These are phyloP conservation scores for Ogataea nitratoaversa DNA, from an alignment of 805 yeast genomes.

Conservation along the genomic window DNA sequence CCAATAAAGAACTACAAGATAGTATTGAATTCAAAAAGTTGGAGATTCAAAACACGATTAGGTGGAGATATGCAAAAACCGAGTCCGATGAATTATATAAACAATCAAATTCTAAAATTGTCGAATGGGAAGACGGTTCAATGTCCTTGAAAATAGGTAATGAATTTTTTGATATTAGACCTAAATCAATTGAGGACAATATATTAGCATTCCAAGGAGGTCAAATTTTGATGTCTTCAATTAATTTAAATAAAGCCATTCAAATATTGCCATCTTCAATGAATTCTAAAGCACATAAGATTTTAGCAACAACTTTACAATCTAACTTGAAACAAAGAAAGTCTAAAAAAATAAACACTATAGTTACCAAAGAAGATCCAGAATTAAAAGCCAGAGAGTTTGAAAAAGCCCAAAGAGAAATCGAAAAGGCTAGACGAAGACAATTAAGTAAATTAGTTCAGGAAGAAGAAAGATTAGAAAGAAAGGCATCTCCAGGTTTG, in stretches of 20 bases:
- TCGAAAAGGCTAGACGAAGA: conserved; percentile 61
- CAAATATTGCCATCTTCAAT: conserved; percentile 89
- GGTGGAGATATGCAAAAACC: conserved; percentile 89
- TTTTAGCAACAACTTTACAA: conserved; percentile 68
- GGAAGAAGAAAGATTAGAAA: conserved; percentile 56
- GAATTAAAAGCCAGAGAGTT: conserved; percentile 60
- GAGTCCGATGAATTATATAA: conserved; percentile 68
- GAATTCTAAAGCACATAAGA: conserved; percentile 75
- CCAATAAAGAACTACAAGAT: conserved; percentile 54
- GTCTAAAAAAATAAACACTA: conserved; percentile 45
- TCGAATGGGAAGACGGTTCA: conserved; percentile 94
- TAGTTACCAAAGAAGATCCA: conserved; percentile 60
- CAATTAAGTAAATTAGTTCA: conserved; percentile 46
- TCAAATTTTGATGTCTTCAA: conserved; percentile 66
- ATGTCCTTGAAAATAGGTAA: conserved; percentile 80
- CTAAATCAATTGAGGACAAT: conserved; percentile 63
- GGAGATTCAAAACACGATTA: conserved; percentile 57
- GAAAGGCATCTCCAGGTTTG: conserved; percentile 23
- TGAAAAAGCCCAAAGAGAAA: conserved; percentile 63
- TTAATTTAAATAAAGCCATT: conserved; percentile 58
- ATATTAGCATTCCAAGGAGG: conserved; percentile 69
- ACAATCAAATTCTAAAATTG: conserved; percentile 84
- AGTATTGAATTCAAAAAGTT: conserved; percentile 29
- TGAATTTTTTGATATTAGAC: conserved; percentile 77
- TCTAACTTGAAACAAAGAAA: conserved; percentile 41